Evolutionary conservation across 2,329 filamentous ascomycete genomes (phyloP), one percentile per base, ranked within the genome.

Genomic region (Fusarium bulbicola): DNA sequence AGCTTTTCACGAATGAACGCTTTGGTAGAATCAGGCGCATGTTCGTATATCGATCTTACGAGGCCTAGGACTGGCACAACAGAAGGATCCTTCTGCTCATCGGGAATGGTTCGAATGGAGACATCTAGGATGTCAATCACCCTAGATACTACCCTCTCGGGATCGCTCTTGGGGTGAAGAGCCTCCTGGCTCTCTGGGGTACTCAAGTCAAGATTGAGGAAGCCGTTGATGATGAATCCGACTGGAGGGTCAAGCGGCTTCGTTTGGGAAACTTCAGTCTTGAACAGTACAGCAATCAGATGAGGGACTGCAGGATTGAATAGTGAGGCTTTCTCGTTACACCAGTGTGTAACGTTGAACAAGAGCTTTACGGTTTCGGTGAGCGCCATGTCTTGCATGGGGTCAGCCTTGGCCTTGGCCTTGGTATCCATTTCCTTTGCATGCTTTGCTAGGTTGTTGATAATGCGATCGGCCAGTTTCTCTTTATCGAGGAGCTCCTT

Each of bases 321-420:
- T 1, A 85, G 82, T 2, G 85, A 80, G 9, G 84, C 82, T 32
- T 92, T 86, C 46, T 91, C 86, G 8, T 91, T 89, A 74, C 92
- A 92, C 77, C 91, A 91, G 76, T 95, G 91, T 4, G 92, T 93
- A 59, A 97, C 86, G 81, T 98, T 98, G 86, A 97, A 98, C 58
- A 97, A 84, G 45, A 98, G 86, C 79, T 97, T 98, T 56, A 96
- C 84, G 0, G 93, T 95, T 81, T 98, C 95, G 14, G 87, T 87
- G 42, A 98, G 86, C 1, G 95, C 94, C 89, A 95, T 90, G 66
- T 92, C 90, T 72, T 92, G 90, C 87, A 95, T 93, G 1, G 89
- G 87, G 46, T 89, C 84, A 18, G 73, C 73, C 16, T 77, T 79
- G 30, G 79, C 72, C 50, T 81, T 82, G 49, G 79, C 72, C 50